Conservation (phyloP, 169 alveolate species). For the Cryptosporidium viatorum region DNA sequence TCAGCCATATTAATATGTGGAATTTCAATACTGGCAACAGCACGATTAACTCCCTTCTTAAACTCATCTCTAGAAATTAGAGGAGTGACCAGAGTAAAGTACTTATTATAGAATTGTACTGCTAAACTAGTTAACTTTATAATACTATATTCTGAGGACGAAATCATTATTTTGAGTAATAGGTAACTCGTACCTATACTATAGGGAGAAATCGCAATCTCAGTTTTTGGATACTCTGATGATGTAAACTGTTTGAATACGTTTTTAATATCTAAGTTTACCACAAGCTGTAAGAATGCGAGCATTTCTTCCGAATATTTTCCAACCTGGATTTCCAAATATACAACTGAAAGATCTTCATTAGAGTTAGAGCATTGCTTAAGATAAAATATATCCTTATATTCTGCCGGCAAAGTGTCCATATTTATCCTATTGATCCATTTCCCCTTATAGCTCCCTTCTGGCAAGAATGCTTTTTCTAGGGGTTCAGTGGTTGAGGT, state of each 20-base stretch:
- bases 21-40: constrained; percentile 16
- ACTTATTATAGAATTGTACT: constrained; percentile 40
- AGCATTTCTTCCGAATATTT: constrained; percentile 20
- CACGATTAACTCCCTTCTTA: constrained; percentile 18
- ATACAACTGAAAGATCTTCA: constrained; percentile 22
- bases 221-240: constrained; percentile 32
- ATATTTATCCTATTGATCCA: constrained; percentile 26
- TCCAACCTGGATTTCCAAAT: constrained; percentile 12
- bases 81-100: constrained; percentile 30
- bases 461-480: constrained; percentile 22
- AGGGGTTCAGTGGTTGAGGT: background rate
- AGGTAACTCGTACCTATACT: constrained; percentile 22
- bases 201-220: background rate
- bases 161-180: constrained; percentile 9
- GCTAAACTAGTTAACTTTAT: constrained; percentile 15
- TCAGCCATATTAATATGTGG: constrained; percentile 12
- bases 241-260: constrained; percentile 15
- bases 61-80: constrained; percentile 12
- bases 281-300: constrained; percentile 17
- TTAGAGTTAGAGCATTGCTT: constrained; percentile 21
- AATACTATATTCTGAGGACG: constrained; percentile 18
- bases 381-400: constrained; percentile 1
- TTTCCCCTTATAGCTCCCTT: constrained; percentile 29
- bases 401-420: constrained; percentile 17
- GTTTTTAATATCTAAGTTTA: background rate